Evolutionary conservation across 495 filamentous ascomycete genomes (phyloP), one percentile per base, ranked within the genome.

Genomic region (Talaromyces thailandensis): DNA sequence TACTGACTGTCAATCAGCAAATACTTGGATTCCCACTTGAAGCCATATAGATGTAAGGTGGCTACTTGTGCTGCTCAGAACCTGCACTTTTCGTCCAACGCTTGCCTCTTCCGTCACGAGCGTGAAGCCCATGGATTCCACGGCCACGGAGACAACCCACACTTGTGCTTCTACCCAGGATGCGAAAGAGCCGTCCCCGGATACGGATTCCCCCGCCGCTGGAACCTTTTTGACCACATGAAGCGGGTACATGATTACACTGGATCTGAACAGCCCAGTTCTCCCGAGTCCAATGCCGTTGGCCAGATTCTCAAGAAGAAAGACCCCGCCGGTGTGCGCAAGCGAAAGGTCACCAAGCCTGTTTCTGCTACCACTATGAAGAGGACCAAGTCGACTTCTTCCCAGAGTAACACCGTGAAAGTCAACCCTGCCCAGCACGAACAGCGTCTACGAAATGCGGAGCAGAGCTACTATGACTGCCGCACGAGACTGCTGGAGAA

Each of bases 141-240:
- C 72, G 92, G 92, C 65, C 92, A 97, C 68, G 92, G 91, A 63
- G 88, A 91, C 68, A 93, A 92, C 75, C 91, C 91, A 14, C 90
- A 92, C 69, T 82, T 91, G 31, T 97, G 92, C 79, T 83, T 83
- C 31, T 93, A 89, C 74, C 79, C 86, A 56, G 90, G 88, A 58
- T 97, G 92, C 69, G 91, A 96, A 60, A 87, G 92, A 62, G 84
- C 90, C 57, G 75, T 86, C 52, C 79, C 83, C 25, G 90, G 89
- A 68, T 86, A 92, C 73, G 92, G 92, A 68, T 97, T 97, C 69
- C 92, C 91, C 35, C 85, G 92, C 70, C 85, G 91, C 66, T 97
- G 92, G 89, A 97, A 97, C 75, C 81, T 95, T 32, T 84, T 86
- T 74, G 92, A 97, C 80, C 92, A 97, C 79, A 95, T 96, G 91